phyloP scores from a whole-genome alignment of 2,329 filamentous ascomycete species.

The Phialophora macrospora region DNA sequence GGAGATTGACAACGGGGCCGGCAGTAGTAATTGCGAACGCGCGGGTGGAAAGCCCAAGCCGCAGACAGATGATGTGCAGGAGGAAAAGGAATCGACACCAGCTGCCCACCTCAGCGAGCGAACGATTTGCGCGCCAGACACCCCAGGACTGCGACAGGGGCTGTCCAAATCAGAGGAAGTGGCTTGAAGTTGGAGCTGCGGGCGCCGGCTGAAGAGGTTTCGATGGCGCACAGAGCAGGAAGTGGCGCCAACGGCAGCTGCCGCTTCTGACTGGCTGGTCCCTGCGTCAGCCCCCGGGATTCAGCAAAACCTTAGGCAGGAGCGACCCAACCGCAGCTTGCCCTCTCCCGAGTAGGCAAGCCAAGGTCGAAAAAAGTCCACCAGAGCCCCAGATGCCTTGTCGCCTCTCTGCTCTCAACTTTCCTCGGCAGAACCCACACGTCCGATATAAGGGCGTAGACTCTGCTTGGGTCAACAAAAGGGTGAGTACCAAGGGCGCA shows the following conservation, averaged over 20 bases:
- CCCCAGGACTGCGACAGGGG: background rate
- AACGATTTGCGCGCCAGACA: background rate
- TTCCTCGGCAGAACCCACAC: background rate
- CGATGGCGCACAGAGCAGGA: conserved; percentile 4
- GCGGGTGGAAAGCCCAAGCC: background rate
- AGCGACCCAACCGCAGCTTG: background rate
- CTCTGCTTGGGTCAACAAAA: background rate
- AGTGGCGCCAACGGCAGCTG: background rate
- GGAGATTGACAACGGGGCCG: background rate
- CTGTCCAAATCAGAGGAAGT: background rate
- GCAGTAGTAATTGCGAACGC: background rate
- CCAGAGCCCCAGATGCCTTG: background rate
- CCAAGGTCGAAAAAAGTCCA: background rate
- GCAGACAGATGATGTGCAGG: background rate
- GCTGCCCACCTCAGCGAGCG: background rate
- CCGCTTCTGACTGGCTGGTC: conserved; percentile 1
- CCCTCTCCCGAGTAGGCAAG: background rate
- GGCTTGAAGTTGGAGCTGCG: conserved; percentile 12
- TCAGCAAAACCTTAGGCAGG: background rate
- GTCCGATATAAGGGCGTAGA: background rate
- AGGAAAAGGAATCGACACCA: background rate
- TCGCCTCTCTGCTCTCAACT: background rate
- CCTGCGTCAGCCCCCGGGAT: conserved; percentile 1
- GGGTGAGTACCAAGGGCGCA: conserved; percentile 1
- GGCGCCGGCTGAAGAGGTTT: conserved; percentile 7